Evolutionary conservation across 768 basidiomycete genomes (phyloP).

Genomic region (Boletellus emodensis): DNA sequence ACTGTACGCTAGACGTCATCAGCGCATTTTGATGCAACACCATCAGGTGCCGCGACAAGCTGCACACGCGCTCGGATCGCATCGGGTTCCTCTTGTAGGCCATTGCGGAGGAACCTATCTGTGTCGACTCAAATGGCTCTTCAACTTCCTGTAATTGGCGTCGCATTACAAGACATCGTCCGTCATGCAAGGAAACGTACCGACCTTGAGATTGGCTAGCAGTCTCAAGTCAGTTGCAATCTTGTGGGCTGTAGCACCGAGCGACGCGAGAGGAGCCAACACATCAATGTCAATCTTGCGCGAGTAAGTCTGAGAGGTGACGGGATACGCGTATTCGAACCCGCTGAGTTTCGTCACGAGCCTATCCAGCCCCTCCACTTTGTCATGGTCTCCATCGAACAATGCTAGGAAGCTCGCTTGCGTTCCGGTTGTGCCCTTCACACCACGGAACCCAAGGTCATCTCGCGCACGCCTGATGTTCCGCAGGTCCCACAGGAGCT

Average conservation of each 20-base stretch:
- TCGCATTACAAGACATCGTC: conserved; percentile 1
- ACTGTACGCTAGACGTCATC: conserved; percentile 92
- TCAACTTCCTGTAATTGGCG: conserved; percentile 71
- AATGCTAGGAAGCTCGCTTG: conserved; percentile 93
- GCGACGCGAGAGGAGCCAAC: conserved; percentile 80
- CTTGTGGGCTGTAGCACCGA: conserved; percentile 96
- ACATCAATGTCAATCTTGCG: conserved; percentile 96
- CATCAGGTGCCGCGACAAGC: conserved; percentile 94
- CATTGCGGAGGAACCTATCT: conserved; percentile 97
- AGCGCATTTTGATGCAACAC: conserved; percentile 92
- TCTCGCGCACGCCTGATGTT: conserved; percentile 87
- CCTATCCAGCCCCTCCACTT: conserved; percentile 87
- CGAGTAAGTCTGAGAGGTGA: conserved; percentile 98
- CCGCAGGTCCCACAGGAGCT: conserved; percentile 93
- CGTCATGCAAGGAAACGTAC: neutral
- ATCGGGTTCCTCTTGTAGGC: conserved; percentile 99
- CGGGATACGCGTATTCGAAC: conserved; percentile 93
- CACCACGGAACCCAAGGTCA: conserved; percentile 95
- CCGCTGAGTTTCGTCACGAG: conserved; percentile 89
- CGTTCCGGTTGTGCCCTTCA: conserved; percentile 99
- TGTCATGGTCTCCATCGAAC: conserved; percentile 93
- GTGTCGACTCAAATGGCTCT: conserved; percentile 97
- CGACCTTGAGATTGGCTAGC: conserved; percentile 87
- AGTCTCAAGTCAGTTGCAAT: conserved; percentile 94
- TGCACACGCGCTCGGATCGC: conserved; percentile 97